A percentile compares a stretch with the other conserved stretches of the same genome.
phyloP scores from a whole-genome alignment of 208 protist species.

The Wallacemonas sp. region DNA sequence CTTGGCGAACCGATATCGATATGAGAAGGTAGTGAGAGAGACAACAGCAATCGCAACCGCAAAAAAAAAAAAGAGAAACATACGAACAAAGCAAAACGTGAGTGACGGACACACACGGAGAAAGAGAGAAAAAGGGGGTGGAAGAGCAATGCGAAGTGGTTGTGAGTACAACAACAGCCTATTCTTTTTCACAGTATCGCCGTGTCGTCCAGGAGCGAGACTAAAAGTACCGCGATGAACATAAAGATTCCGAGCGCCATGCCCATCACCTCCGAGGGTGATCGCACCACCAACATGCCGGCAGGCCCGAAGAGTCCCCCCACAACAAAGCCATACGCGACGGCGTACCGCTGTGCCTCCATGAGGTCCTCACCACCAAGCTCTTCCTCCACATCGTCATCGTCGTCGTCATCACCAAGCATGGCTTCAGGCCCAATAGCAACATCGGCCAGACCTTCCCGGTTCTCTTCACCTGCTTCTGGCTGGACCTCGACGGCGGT shows the following conservation, averaged over 20 bases:
- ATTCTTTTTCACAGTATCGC: too few relatives aligned
- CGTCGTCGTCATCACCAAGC: too few relatives aligned
- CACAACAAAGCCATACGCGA: neutral
- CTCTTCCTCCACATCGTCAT: neutral
- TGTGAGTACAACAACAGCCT: too few relatives aligned
- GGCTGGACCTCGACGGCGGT: too few relatives aligned
- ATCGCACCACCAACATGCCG: slow-evolving; percentile 11
- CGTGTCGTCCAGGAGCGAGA: too few relatives aligned
- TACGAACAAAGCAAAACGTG: neutral
- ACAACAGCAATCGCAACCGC: neutral
- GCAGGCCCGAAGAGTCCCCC: slow-evolving; percentile 21
- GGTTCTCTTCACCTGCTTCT: too few relatives aligned
- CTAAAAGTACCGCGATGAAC: too few relatives aligned
- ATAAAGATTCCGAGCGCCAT: neutral
- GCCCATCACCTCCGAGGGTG: neutral
- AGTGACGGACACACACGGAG: neutral
- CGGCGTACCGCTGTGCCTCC: neutral
- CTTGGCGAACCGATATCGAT: too few relatives aligned
- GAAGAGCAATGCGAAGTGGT: neutral
- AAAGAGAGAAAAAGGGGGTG: neutral
- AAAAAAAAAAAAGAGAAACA: neutral
- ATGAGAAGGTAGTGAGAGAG: neutral
- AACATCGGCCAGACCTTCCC: too few relatives aligned
- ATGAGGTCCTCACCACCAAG: neutral
- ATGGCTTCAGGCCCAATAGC: too few relatives aligned